phyloP scores from a whole-genome alignment of 2,329 filamentous ascomycete genomes.

The Alternaria conjuncta region DNA sequence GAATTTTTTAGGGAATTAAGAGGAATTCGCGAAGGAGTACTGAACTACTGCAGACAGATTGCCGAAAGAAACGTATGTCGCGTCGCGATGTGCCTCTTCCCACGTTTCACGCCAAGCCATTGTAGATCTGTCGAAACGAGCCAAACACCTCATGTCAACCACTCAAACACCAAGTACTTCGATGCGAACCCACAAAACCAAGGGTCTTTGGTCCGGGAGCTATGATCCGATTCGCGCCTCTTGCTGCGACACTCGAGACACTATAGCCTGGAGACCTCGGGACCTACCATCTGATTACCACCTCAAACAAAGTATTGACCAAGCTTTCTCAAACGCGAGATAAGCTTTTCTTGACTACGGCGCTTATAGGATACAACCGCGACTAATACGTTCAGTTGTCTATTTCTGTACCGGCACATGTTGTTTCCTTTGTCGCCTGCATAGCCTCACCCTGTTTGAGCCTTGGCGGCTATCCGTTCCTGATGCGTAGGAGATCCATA shows the following conservation, averaged over 20 bases:
- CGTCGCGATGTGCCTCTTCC: neutral
- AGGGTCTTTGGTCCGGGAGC: neutral
- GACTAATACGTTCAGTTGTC: neutral
- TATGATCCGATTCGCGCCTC: neutral
- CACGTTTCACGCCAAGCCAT: constrained; percentile 4
- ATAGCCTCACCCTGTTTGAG: constrained; percentile 11
- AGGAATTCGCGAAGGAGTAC: neutral
- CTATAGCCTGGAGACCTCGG: neutral
- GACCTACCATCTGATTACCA: neutral
- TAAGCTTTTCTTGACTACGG: neutral
- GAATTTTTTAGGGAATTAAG: rapidly evolving
- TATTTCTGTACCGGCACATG: neutral
- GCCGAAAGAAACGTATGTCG: neutral
- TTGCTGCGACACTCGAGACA: neutral
- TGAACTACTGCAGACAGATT: neutral
- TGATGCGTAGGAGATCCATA: neutral
- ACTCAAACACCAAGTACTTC: neutral
- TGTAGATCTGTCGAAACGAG: neutral
- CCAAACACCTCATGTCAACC: neutral
- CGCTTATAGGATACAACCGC: neutral
- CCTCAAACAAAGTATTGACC: neutral
- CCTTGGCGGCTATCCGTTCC: constrained; percentile 6
- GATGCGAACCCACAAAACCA: neutral
- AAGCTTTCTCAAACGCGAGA: neutral
- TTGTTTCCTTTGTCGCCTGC: constrained; percentile 1